Evolutionary conservation across 306 rosid genomes (phyloP).

Genomic region (Trifolium dubium): DNA sequence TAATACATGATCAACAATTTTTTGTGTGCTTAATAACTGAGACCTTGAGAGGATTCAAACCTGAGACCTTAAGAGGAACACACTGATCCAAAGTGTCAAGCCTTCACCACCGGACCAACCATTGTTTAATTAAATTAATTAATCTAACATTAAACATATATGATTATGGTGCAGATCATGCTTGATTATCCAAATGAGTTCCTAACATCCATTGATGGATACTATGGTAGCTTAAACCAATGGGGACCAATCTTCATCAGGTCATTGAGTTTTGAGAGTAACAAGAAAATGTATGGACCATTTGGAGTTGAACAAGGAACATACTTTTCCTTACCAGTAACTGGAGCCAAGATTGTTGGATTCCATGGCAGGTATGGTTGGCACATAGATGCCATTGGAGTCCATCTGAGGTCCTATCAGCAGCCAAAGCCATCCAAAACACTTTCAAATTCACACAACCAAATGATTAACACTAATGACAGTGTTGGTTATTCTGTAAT

Average conservation of each 20-base stretch:
- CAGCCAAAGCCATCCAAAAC: conserved; percentile 50
- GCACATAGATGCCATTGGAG: conserved; percentile 89
- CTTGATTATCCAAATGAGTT: conserved; percentile 70
- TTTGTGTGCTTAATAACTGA: too few relatives aligned
- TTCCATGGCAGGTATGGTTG: conserved; percentile 80
- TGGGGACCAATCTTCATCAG: conserved; percentile 53
- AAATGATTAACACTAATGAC: conserved; percentile 44
- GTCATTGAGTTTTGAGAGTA: conserved; percentile 66
- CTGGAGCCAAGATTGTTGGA: conserved; percentile 79
- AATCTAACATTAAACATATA: background rate
- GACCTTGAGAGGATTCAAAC: too few relatives aligned
- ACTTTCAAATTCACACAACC: conserved; percentile 47
- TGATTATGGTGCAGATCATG: conserved; percentile 55
- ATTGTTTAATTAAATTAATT: background rate
- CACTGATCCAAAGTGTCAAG: too few relatives aligned
- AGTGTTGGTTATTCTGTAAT: conserved; percentile 65
- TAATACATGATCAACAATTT: background rate
- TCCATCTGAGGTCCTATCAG: conserved; percentile 57
- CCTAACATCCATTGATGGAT: conserved; percentile 67
- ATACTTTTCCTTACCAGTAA: conserved; percentile 59
- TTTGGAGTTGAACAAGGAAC: conserved; percentile 68
- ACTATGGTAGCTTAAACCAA: conserved; percentile 59
- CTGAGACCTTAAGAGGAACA: too few relatives aligned
- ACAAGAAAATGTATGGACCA: conserved; percentile 66
- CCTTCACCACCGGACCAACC: too few relatives aligned